Base-by-base conservation (phyloP, 371 early-diverging fungal genomes). In the Chytridium lagenaria region DNA sequence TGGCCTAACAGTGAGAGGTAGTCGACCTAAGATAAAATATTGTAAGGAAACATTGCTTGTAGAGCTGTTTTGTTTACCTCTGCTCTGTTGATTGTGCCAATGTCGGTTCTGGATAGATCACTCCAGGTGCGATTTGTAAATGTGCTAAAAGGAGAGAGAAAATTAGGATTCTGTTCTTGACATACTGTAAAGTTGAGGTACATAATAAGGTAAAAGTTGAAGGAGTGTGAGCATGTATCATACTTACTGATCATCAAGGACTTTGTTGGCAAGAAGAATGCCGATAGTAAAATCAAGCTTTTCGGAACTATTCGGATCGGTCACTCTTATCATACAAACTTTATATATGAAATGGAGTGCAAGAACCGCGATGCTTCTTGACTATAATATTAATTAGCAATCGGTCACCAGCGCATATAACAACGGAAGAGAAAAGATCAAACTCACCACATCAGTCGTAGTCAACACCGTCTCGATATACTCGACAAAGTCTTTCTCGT, bases 101-200 rank as follows among this genome's bases (percentile, higher is more conserved):
- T 49, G 23, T 68, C 49, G 7, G 69, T 69, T 51, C 68, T 59
- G 3, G 74, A 69, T 28, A 74, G 64, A 38, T 74, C 74, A 38
- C 69, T 69, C 74, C 74, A 74, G 2, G 74, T 74, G 34, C 74
- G 49, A 52, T 74, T 74, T 22, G 74, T 74, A 38, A 74, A 74
- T 37, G 74, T 74, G 64, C 74, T 74, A 39, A 38, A 31, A 5
- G 28, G 10, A 49, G 33, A 23, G 39, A 36, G 59, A 36, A 50
- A 23, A 37, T 5, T 23, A 0, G 1, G n/a, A 50, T 1, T 57
- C 44, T 16, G 12, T 30, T 30, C 10, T 28, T 50, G 23, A 19
- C 3, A 50, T 28, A 50, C 23, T 5, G 3, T 12, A 19, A 68
- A 30, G 10, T 26, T 10, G 28, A 50, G 30, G 36, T 65, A 33